These are phyloP conservation scores for Saccharomyces hybrid DNA, from an alignment of 1,139 yeast species.

Conservation along the genomic window DNA sequence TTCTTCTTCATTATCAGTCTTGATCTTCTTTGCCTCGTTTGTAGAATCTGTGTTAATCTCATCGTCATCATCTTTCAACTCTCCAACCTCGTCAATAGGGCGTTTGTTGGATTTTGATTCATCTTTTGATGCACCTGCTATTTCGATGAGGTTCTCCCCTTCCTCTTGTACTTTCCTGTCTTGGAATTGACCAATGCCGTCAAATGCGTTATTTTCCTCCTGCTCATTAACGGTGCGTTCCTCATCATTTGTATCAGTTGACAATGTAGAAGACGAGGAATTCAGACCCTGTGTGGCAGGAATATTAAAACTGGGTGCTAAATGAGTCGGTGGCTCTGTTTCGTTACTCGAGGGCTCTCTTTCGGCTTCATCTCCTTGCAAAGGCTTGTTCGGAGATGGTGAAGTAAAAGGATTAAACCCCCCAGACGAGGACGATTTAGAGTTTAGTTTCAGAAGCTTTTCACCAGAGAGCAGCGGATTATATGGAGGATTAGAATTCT, in stretches of 20 bases:
- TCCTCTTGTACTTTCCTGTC: background rate
- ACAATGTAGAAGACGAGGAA: background rate
- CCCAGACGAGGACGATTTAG: background rate
- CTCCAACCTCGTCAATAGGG: background rate
- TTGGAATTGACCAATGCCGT: background rate
- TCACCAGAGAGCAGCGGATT: background rate
- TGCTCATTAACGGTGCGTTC: background rate
- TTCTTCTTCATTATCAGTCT: conserved; percentile 1
- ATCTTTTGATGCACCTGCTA: background rate
- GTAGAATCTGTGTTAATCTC: background rate
- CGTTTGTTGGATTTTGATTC: background rate
- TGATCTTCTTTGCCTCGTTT: conserved; percentile 1
- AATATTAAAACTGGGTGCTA: background rate
- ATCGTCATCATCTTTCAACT: background rate
- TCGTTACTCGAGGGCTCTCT: background rate
- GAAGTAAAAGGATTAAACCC: background rate
- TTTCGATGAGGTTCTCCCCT: conserved; percentile 1
- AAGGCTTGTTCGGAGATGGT: background rate
- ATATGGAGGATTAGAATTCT: background rate
- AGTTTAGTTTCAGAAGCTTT: background rate
- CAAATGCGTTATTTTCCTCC: background rate
- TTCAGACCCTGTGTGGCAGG: background rate
- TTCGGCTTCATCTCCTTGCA: background rate
- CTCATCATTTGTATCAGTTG: background rate
- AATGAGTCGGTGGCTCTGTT: background rate